phyloP scores from a whole-genome alignment of 768 basidiomycete genomes.

The Pleurotus sapidus region DNA sequence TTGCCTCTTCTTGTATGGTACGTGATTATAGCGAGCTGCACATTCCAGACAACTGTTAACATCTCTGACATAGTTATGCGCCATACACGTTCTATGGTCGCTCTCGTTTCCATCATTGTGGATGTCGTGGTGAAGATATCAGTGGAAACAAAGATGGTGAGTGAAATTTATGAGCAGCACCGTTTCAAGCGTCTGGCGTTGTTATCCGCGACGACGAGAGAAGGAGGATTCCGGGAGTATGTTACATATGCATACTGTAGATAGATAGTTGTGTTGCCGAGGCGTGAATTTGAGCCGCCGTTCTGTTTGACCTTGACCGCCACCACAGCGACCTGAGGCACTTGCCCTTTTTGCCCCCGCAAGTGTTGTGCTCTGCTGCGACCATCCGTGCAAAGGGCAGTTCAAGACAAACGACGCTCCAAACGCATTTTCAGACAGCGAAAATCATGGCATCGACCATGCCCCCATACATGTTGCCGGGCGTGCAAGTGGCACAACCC shows the following conservation, averaged over 20 bases:
- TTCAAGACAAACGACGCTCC: neutral
- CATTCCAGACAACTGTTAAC: no score
- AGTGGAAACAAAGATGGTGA: no score
- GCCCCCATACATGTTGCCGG: slow-evolving; percentile 71
- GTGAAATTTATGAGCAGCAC: no score
- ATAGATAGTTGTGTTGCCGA: slow-evolving; percentile 4
- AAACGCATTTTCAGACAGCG: neutral
- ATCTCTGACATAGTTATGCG: no score
- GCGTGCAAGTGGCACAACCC: slow-evolving; percentile 72
- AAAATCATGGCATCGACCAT: slow-evolving; percentile 68
- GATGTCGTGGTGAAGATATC: no score
- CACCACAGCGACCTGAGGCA: slow-evolving; percentile 6
- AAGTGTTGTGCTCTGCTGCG: neutral
- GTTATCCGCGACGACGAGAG: no score
- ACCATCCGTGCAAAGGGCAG: neutral
- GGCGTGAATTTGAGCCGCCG: slow-evolving; percentile 7
- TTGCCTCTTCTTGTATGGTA: no score
- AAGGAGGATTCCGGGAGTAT: no score
- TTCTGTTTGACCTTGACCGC: slow-evolving; percentile 6
- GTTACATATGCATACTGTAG: neutral
- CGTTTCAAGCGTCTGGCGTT: no score
- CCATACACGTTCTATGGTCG: no score
- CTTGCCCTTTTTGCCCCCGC: neutral
- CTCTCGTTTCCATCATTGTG: no score
- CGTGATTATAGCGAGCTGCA: no score